phyloP scores from a whole-genome alignment of 257 asterid species.

The Gentiana straminea region DNA sequence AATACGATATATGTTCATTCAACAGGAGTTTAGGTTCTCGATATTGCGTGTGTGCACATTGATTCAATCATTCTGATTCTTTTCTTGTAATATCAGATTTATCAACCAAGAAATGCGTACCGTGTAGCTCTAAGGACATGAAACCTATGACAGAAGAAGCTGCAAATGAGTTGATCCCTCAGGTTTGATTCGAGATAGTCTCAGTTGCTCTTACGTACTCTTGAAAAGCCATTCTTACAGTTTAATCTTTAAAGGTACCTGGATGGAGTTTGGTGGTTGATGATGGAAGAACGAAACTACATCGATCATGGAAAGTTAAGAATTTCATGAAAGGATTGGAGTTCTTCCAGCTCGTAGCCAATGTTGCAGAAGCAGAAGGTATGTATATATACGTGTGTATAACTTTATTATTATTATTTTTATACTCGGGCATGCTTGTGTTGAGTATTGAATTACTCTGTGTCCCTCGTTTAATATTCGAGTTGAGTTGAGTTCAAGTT shows the following conservation, averaged over 20 bases:
- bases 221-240: not conserved
- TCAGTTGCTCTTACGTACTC: too few relatives aligned
- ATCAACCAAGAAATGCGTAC: constrained; percentile 65
- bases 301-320: constrained; percentile 78
- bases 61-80: not conserved
- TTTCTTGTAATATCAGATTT: constrained; percentile 40
- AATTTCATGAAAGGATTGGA: constrained; percentile 79
- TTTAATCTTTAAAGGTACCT: constrained; percentile 36
- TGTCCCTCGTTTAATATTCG: too few relatives aligned
- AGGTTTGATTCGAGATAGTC: constrained; percentile 14
- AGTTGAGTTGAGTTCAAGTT: not conserved
- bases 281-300: constrained; percentile 55
- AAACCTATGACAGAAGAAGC: constrained; percentile 33
- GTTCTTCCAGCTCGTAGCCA: constrained; percentile 69
- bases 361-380: constrained; percentile 93
- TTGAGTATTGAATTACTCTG: too few relatives aligned
- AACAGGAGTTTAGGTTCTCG: not conserved
- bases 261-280: constrained; percentile 76
- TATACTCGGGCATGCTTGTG: too few relatives aligned
- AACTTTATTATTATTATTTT: too few relatives aligned
- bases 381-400: not conserved
- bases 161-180: constrained; percentile 19
- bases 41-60: too few relatives aligned
- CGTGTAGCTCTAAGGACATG: constrained; percentile 26
- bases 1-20: not conserved